Percentiles rank a stretch among this genome's conserved stretches.
phyloP scores from a whole-genome alignment of 176 grass and related monocot species.

The Musa beccarii region DNA sequence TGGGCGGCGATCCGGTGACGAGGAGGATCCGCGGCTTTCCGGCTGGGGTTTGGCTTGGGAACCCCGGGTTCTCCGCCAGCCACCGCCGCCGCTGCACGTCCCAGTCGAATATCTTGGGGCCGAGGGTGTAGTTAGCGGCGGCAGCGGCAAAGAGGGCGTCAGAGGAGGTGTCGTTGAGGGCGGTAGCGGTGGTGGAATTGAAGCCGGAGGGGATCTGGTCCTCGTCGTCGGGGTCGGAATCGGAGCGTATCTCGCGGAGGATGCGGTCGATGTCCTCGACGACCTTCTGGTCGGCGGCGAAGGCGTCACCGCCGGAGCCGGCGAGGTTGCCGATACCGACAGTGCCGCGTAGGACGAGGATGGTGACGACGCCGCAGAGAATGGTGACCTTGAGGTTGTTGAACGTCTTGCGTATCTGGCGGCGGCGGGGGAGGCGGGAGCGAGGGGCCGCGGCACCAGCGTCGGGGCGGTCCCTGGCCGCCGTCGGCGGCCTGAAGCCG shows the following conservation, averaged over 20 bases:
- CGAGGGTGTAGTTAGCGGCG: constrained; percentile 48
- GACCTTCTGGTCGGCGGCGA: constrained; percentile 27
- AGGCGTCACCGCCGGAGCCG: constrained; percentile 2
- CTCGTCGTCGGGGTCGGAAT: constrained; percentile 46
- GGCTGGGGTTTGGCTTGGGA: constrained; percentile 15
- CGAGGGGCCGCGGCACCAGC: constrained; percentile 14
- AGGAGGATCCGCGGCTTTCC: constrained; percentile 65
- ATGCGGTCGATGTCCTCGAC: constrained; percentile 62
- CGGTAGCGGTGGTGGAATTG: not conserved
- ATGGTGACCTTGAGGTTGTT: constrained; percentile 67
- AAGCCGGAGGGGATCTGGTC: not conserved
- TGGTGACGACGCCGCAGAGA: constrained; percentile 59
- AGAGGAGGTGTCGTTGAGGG: constrained; percentile 37
- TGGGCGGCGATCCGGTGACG: constrained; percentile 62
- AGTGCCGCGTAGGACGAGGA: constrained; percentile 61
- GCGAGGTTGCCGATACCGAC: constrained; percentile 36
- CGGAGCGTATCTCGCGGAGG: constrained; percentile 57
- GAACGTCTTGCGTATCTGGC: constrained; percentile 36
- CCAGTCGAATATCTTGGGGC: constrained; percentile 56
- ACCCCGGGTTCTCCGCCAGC: constrained; percentile 49
- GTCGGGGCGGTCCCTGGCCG: not conserved
- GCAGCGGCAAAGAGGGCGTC: constrained; percentile 14
- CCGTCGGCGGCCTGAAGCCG: not conserved
- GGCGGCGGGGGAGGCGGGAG: constrained; percentile 13
- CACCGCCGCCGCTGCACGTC: constrained; percentile 55